phyloP scores from a whole-genome alignment of 208 protist genomes.

The Leishmania guyanensis region DNA sequence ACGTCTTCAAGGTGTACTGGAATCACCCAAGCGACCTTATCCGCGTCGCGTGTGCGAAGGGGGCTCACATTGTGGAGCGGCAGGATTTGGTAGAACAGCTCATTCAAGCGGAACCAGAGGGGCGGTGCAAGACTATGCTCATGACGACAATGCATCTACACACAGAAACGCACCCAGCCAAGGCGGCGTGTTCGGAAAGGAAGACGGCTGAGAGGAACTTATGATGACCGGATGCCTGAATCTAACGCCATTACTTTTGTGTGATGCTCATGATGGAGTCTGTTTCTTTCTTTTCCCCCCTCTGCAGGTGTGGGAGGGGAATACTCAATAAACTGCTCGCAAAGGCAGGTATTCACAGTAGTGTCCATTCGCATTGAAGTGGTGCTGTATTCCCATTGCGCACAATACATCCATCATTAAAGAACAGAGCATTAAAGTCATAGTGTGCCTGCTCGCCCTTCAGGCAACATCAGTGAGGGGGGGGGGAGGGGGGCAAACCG shows the following conservation, averaged over 20 bases:
- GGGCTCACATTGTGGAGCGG: slow-evolving; percentile 72
- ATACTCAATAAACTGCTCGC: not conserved
- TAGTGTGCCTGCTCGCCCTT: not conserved
- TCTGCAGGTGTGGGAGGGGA: not conserved
- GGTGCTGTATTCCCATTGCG: not conserved
- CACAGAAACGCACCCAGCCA: not conserved
- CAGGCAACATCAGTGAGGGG: not conserved
- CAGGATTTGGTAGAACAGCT: slow-evolving; percentile 77
- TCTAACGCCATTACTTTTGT: not conserved
- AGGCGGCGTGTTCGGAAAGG: not conserved
- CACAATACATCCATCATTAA: not conserved
- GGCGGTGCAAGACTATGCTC: slow-evolving; percentile 76
- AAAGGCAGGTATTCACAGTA: not conserved
- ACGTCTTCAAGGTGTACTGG: slow-evolving; percentile 78
- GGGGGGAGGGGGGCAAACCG: not conserved
- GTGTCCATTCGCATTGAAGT: not conserved
- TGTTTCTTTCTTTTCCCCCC: not conserved
- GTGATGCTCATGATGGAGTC: not conserved
- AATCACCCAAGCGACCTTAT: slow-evolving; percentile 80
- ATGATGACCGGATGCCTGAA: not conserved
- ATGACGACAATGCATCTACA: slow-evolving; percentile 50
- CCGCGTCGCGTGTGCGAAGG: slow-evolving; percentile 87
- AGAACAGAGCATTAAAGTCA: not conserved
- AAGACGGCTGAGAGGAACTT: not conserved
- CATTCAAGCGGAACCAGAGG: slow-evolving; percentile 70